Evolutionary conservation across 2,329 filamentous ascomycete genomes (phyloP).

Genomic region (Diatrype stigma): DNA sequence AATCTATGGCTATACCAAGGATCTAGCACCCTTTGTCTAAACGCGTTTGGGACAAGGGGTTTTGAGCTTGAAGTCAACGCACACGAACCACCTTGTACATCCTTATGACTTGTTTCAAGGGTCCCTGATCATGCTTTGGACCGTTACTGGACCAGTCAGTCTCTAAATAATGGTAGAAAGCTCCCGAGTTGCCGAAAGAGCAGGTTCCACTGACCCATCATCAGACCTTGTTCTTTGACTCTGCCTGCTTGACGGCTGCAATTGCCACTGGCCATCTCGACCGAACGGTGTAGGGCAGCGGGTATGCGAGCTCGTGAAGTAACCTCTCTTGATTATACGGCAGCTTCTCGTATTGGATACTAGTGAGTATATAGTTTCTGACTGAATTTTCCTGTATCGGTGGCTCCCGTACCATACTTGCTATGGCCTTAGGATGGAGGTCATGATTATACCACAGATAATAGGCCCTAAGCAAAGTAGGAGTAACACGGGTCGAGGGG

Average conservation of each 20-base stretch:
- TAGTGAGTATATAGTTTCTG: slow-evolving; percentile 53
- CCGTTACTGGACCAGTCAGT: too few relatives aligned
- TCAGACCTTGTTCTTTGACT: too few relatives aligned
- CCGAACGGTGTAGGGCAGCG: slow-evolving; percentile 22
- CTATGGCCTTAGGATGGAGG: slow-evolving; percentile 46
- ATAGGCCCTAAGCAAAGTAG: slow-evolving; percentile 51
- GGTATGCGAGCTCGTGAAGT: slow-evolving; percentile 37
- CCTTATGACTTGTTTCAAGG: too few relatives aligned
- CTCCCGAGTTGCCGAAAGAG: too few relatives aligned
- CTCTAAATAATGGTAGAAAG: too few relatives aligned
- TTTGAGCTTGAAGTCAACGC: too few relatives aligned
- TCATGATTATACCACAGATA: slow-evolving; percentile 59
- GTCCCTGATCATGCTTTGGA: too few relatives aligned
- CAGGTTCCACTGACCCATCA: too few relatives aligned
- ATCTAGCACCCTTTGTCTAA: too few relatives aligned
- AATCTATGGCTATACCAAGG: too few relatives aligned
- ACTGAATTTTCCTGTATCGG: slow-evolving; percentile 56
- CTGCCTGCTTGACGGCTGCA: not conserved
- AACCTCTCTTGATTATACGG: slow-evolving; percentile 45
- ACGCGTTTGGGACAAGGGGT: too few relatives aligned
- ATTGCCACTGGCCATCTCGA: not conserved
- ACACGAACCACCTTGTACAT: too few relatives aligned
- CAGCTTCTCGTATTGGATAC: slow-evolving; percentile 47
- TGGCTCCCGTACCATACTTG: slow-evolving; percentile 53
- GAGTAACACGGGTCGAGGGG: slow-evolving; percentile 7